phyloP scores from a whole-genome alignment of 2,329 filamentous ascomycete species.

The Botrytis pseudocinerea region DNA sequence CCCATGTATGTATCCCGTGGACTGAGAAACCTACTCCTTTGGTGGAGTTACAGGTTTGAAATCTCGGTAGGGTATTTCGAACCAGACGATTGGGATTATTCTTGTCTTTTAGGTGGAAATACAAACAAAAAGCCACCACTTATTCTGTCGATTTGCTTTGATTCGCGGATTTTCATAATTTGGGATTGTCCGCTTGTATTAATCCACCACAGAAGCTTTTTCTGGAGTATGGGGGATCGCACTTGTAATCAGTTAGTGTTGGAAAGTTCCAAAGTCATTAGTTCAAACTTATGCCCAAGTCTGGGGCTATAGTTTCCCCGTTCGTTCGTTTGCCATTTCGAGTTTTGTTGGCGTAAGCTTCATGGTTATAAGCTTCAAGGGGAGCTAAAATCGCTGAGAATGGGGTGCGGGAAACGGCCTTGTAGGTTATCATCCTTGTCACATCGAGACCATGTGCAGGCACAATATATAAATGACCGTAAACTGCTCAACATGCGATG shows the following conservation, averaged over 20 bases:
- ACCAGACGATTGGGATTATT: neutral
- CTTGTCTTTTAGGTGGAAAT: neutral
- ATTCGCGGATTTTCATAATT: neutral
- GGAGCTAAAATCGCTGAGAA: neutral
- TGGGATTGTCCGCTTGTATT: neutral
- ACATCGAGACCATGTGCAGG: conserved; percentile 2
- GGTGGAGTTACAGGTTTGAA: neutral
- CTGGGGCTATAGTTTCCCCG: neutral
- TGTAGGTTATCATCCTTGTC: conserved; percentile 8
- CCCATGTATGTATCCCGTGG: neutral
- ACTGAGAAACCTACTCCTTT: neutral
- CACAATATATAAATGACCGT: conserved; percentile 5
- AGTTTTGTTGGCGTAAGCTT: neutral
- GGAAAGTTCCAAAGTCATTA: neutral
- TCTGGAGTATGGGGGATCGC: neutral
- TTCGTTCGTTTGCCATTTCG: conserved; percentile 5
- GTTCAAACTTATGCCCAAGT: neutral
- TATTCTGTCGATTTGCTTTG: neutral
- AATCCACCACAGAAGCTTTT: neutral
- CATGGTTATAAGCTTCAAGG: neutral
- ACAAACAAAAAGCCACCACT: neutral
- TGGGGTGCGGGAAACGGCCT: neutral
- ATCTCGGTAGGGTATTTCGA: neutral
- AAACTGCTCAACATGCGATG: conserved; percentile 2
- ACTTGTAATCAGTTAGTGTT: neutral